These are phyloP conservation scores for Astraeus odoratus DNA, from an alignment of 768 basidiomycete genomes.

Conservation along the genomic window DNA sequence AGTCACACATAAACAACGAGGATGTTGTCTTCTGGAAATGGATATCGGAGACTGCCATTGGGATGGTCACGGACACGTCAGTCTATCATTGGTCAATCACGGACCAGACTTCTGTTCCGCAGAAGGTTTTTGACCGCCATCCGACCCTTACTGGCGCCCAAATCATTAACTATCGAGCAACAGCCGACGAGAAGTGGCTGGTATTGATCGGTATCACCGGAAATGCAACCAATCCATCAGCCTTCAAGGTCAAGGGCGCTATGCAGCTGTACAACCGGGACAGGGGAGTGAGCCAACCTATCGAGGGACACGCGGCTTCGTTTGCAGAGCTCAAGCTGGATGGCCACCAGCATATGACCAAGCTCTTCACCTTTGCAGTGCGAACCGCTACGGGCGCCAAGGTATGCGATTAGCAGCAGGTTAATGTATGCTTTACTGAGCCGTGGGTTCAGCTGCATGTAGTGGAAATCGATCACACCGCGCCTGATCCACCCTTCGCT, in stretches of 20 bases:
- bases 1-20: slow-evolving; percentile 88
- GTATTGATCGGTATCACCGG: slow-evolving; percentile 94
- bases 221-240: slow-evolving; percentile 86
- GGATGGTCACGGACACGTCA: slow-evolving; percentile 89
- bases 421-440: slow-evolving; percentile 6
- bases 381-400: slow-evolving; percentile 97
- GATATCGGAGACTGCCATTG: slow-evolving; percentile 86
- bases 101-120: slow-evolving; percentile 70
- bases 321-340: slow-evolving; percentile 92
- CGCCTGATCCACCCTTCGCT: slow-evolving; percentile 84
- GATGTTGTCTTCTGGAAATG: slow-evolving; percentile 99
- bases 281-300: slow-evolving; percentile 91
- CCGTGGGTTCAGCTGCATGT: slow-evolving; percentile 74
- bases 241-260: slow-evolving; percentile 97
- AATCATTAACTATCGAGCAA: slow-evolving; percentile 96
- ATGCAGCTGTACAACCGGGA: slow-evolving; percentile 97
- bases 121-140: slow-evolving; percentile 96
- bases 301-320: slow-evolving; percentile 96
- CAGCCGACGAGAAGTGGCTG: slow-evolving; percentile 94
- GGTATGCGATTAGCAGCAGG: slow-evolving; percentile 40
- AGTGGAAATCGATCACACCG: slow-evolving; percentile 95
- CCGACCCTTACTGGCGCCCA: slow-evolving; percentile 90
- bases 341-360: slow-evolving; percentile 77
- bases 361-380: slow-evolving; percentile 92
- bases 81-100: slow-evolving; percentile 88